Conservation (phyloP, 2,329 filamentous ascomycete genomes). For the Coniochaeta pulveracea region DNA sequence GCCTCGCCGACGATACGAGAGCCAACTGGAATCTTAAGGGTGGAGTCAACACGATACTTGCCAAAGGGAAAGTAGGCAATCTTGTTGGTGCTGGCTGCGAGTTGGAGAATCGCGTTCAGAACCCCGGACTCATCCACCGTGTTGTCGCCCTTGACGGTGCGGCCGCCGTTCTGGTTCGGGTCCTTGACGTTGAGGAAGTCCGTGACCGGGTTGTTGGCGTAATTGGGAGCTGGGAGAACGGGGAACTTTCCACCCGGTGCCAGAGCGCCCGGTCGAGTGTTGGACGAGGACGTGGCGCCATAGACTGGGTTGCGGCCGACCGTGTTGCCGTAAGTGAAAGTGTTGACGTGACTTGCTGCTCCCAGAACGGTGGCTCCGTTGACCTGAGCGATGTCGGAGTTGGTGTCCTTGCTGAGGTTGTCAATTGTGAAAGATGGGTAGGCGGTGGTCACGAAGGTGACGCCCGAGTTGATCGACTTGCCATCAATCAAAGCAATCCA, state of each 20-base stretch:
- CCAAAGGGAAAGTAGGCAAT: conserved; percentile 46
- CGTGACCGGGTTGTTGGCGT: conserved; percentile 18
- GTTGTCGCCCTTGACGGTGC: conserved; percentile 24
- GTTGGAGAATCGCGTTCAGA: conserved; percentile 25
- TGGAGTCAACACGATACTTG: conserved; percentile 39
- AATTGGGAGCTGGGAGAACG: conserved; percentile 26
- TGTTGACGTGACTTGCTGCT: conserved; percentile 21
- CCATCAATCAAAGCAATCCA: conserved; percentile 29
- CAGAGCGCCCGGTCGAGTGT: conserved; percentile 21
- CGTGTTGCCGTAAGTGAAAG: conserved; percentile 30
- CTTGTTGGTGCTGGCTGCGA: conserved; percentile 24
- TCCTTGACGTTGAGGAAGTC: conserved; percentile 31
- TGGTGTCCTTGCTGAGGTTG: conserved; percentile 28
- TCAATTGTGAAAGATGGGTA: conserved; percentile 30
- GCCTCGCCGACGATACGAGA: conserved; percentile 41
- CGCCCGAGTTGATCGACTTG: conserved; percentile 27
- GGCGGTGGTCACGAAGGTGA: conserved; percentile 23
- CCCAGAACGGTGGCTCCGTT: conserved; percentile 20
- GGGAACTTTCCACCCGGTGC: conserved; percentile 25
- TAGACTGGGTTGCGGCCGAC: conserved; percentile 27
- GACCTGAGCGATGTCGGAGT: conserved; percentile 21
- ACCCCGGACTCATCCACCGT: conserved; percentile 23
- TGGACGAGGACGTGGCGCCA: conserved; percentile 18
- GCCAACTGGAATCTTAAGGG: conserved; percentile 35
- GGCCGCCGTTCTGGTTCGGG: conserved; percentile 22